Evolutionary conservation across 208 protist species (phyloP).

Genomic region (Trypanosoma brucei): DNA sequence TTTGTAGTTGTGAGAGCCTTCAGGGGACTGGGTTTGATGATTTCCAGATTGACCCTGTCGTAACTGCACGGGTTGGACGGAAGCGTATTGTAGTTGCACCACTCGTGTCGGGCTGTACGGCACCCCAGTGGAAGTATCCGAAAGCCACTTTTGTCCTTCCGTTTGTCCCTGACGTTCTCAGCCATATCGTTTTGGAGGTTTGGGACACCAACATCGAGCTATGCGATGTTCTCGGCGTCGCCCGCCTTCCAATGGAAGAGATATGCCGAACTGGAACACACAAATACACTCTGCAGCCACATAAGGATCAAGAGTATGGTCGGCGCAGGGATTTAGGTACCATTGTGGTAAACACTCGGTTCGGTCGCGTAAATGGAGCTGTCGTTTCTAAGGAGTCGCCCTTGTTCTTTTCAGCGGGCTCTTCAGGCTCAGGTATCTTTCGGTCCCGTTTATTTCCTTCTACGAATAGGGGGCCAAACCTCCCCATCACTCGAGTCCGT

Average conservation of each 20-base stretch:
- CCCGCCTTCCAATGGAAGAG: slow-evolving; percentile 43
- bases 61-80: slow-evolving; percentile 32
- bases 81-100: slow-evolving; percentile 45
- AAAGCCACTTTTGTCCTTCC: slow-evolving; percentile 50
- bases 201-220: slow-evolving; percentile 77
- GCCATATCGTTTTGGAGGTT: slow-evolving; percentile 31
- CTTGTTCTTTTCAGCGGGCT: slow-evolving; percentile 8
- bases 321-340: slow-evolving; percentile 21
- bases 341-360: slow-evolving; percentile 22
- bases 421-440: slow-evolving; percentile 6
- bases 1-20: slow-evolving; percentile 47
- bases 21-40: slow-evolving; percentile 40
- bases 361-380: slow-evolving; percentile 17
- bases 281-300: slow-evolving; percentile 25
- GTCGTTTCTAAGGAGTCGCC: slow-evolving; percentile 15
- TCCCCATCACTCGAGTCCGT: slow-evolving; percentile 35
- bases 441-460: slow-evolving; percentile 14
- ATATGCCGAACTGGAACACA: slow-evolving; percentile 48
- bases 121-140: slow-evolving; percentile 38
- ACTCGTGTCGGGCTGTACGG: slow-evolving; percentile 36
- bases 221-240: slow-evolving; percentile 65
- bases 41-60: slow-evolving; percentile 56
- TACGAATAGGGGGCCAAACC: slow-evolving; percentile 3
- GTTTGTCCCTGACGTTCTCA: slow-evolving; percentile 32
- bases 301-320: slow-evolving; percentile 29